Conservation (phyloP, 495 filamentous ascomycete species). For the Aspergillus affinis region DNA sequence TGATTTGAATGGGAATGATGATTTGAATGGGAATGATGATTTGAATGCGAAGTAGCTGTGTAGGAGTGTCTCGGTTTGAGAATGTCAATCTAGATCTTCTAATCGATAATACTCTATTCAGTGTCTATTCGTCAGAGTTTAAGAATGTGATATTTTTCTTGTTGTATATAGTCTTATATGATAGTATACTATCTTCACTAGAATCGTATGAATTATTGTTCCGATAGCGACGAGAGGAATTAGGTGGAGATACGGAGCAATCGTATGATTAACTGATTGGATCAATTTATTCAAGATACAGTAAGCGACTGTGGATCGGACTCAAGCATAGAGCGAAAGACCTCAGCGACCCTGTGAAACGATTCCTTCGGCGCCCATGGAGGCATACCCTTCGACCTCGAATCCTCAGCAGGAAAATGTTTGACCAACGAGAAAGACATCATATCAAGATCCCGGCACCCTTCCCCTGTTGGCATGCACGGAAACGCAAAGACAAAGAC, state of each 20-base stretch:
- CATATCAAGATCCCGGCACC: slow-evolving; percentile 8
- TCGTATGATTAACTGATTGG: too few species aligned
- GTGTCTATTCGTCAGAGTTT: background rate
- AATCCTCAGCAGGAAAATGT: slow-evolving; percentile 1
- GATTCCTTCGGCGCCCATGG: slow-evolving; percentile 14
- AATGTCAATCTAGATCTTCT: background rate
- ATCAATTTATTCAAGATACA: too few species aligned
- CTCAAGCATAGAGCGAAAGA: slow-evolving; percentile 1
- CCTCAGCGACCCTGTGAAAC: slow-evolving; percentile 5
- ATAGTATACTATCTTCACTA: too few species aligned
- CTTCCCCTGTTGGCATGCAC: slow-evolving; percentile 5
- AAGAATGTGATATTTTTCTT: background rate
- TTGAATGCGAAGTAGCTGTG: background rate
- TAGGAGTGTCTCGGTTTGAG: background rate
- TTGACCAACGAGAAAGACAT: slow-evolving; percentile 16
- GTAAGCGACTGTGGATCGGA: too few species aligned
- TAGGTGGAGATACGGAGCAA: too few species aligned
- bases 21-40: slow-evolving; percentile 44
- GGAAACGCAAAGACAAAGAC: slow-evolving; percentile 12
- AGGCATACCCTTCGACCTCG: slow-evolving; percentile 6
- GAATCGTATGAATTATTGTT: too few species aligned
- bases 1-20: too few species aligned
- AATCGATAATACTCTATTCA: too few species aligned
- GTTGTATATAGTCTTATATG: background rate
- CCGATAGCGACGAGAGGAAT: too few species aligned